A percentile compares a stretch with the other conserved stretches of the same genome.
Conservation (phyloP, 2,329 filamentous ascomycete species). For the Colletotrichum sublineola region DNA sequence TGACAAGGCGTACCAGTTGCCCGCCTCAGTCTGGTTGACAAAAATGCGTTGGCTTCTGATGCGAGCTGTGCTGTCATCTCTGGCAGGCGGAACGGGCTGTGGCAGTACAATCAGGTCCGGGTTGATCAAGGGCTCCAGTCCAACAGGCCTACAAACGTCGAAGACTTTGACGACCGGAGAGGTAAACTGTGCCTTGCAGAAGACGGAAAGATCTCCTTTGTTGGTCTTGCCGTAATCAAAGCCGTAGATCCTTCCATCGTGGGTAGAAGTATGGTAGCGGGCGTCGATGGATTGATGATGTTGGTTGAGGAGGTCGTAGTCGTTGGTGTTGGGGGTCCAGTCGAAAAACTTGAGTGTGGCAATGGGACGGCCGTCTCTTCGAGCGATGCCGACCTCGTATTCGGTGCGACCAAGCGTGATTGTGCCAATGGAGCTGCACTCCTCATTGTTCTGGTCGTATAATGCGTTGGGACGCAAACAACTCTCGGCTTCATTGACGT, state of each 20-base stretch:
- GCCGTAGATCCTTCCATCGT: conserved; percentile 86
- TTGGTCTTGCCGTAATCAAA: conserved; percentile 70
- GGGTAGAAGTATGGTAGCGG: conserved; percentile 88
- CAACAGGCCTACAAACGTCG: conserved; percentile 81
- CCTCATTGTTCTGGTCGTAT: conserved; percentile 76
- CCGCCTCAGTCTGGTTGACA: conserved; percentile 86
- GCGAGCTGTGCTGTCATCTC: conserved; percentile 62
- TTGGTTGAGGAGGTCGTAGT: conserved; percentile 87
- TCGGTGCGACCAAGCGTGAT: conserved; percentile 88
- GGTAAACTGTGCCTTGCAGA: conserved; percentile 66
- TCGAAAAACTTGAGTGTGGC: conserved; percentile 94
- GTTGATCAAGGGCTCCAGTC: conserved; percentile 72
- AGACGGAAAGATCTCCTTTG: conserved; percentile 64
- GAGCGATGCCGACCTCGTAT: conserved; percentile 89
- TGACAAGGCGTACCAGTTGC: conserved; percentile 95
- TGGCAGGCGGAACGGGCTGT: conserved; percentile 78
- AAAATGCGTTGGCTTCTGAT: conserved; percentile 78
- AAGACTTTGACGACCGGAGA: conserved; percentile 87
- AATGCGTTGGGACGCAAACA: conserved; percentile 79
- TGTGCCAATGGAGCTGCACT: conserved; percentile 84
- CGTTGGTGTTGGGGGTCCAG: conserved; percentile 93
- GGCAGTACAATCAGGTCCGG: conserved; percentile 86
- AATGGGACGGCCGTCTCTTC: conserved; percentile 79
- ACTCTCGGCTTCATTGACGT: conserved; percentile 78
- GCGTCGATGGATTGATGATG: conserved; percentile 86